These are phyloP conservation scores for Uromyces viciae-fabae DNA, from an alignment of 1,284 basidiomycete genomes.

Conservation along the genomic window DNA sequence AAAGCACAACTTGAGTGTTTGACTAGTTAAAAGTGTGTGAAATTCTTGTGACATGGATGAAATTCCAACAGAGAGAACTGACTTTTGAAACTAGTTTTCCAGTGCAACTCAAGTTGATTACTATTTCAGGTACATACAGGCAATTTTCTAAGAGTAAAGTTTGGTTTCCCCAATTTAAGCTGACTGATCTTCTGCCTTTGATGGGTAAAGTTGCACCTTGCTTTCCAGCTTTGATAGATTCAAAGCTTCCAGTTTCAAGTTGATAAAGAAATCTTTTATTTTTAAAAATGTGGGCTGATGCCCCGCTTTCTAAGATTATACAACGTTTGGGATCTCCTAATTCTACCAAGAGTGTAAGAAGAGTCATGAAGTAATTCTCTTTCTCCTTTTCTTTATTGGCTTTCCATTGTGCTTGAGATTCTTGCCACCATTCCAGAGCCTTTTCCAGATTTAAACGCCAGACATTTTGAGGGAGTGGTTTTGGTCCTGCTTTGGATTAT, in stretches of 20 bases:
- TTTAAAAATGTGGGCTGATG: neutral
- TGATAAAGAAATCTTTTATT: neutral
- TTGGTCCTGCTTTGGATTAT: neutral
- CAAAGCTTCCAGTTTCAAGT: neutral
- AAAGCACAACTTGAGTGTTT: no score
- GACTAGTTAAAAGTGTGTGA: no score
- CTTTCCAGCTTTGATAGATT: neutral
- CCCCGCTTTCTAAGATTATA: neutral
- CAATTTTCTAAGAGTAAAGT: neutral
- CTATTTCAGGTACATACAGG: neutral
- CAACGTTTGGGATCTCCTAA: neutral
- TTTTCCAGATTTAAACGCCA: neutral
- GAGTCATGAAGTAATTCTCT: neutral
- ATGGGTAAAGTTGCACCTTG: neutral
- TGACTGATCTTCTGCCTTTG: neutral
- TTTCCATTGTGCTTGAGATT: neutral
- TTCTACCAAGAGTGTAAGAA: neutral
- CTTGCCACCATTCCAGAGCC: neutral
- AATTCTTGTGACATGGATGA: no score
- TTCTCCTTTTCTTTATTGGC: neutral
- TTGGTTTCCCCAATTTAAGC: neutral
- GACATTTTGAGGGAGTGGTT: neutral
- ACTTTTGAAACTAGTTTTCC: neutral
- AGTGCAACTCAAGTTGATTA: neutral
- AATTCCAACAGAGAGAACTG: no score